Base-by-base conservation (phyloP, 1,284 basidiomycete species). In the Ceratobasidium sp. region DNA sequence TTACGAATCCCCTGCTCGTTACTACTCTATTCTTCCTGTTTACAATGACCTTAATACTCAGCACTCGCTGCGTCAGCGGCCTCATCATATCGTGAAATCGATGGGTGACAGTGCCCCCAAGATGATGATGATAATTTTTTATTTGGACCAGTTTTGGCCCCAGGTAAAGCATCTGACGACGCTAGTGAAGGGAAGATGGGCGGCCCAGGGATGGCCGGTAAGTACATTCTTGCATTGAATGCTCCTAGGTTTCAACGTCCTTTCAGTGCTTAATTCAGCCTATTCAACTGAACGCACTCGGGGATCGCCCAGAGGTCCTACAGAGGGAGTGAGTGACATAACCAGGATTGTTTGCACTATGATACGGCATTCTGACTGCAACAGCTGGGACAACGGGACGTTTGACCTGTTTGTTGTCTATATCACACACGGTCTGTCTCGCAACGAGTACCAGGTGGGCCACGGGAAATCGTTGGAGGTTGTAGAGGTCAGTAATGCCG, bases 141-240 rank as follows among this genome's bases (percentile, higher is more conserved):
- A 51, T 27, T 33, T 73, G 6, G 69, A 73, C 33, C 48, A 31
- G 59, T 73, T 73, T 33, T 73, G 69, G 69, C 69, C 57, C 0
- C 69, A 73, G 0, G 59, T 57, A 31, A 59, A 62, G 19, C 57
- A 73, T 19, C 24, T 73, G 27, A 41, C 47, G 5, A 2, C 45
- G 3, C 29, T 62, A 9, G 59, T 73, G 7, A 0, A 22, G 0
- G 17, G 69, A 1, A 31, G 48, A 9, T 73, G 69, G 69, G 44
- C 8, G 0, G 11, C n/a, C 17, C 11, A 62, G 0, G 69, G 69
- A 0, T 73, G 69, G 69, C 24, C 56, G 8, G 69, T 60, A 31
- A 72, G 69, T 59, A 11, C 8, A n/a, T n/a, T n/a, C n/a, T n/a
- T n/a, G n/a, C n/a, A n/a, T n/a, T n/a, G n/a, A n/a, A n/a, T n/a